Evolutionary conservation across 371 early-diverging fungal species (phyloP).

Genomic region (Mucor lusitanicus): DNA sequence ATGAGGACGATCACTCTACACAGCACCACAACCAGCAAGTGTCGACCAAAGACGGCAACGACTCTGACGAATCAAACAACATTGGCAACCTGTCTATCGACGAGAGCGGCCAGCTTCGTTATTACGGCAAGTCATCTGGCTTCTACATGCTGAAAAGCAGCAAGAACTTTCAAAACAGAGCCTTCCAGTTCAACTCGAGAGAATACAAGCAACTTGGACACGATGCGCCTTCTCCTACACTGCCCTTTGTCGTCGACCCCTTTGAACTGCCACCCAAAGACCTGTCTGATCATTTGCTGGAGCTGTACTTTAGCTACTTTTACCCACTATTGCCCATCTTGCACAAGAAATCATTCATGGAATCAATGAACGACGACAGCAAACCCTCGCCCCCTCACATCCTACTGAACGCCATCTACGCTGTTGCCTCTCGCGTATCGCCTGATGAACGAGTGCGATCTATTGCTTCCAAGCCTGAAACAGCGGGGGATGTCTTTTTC

Average conservation of each 20-base stretch:
- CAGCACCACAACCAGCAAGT: neutral
- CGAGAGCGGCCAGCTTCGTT: constrained; percentile 49
- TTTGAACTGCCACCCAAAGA: constrained; percentile 63
- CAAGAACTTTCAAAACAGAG: constrained; percentile 36
- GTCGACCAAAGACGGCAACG: neutral
- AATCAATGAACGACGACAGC: constrained; percentile 24
- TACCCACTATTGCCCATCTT: constrained; percentile 70
- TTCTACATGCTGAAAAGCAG: constrained; percentile 48
- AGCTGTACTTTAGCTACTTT: constrained; percentile 65
- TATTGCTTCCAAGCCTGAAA: constrained; percentile 34
- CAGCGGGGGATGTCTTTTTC: constrained; percentile 51
- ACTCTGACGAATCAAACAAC: constrained; percentile 15
- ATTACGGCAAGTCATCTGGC: constrained; percentile 51
- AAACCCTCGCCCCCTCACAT: constrained; percentile 48
- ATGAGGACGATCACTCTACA: neutral
- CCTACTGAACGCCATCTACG: constrained; percentile 52
- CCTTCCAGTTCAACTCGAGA: constrained; percentile 39
- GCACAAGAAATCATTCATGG: constrained; percentile 68
- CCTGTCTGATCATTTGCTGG: constrained; percentile 63
- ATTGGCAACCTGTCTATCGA: constrained; percentile 37
- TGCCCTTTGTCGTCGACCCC: constrained; percentile 29
- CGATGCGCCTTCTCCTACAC: neutral
- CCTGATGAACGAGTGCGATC: constrained; percentile 42
- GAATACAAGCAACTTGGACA: constrained; percentile 10
- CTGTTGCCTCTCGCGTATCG: constrained; percentile 47